phyloP scores from a whole-genome alignment of 371 early-diverging fungal genomes.

The Zancudomyces culisetae region DNA sequence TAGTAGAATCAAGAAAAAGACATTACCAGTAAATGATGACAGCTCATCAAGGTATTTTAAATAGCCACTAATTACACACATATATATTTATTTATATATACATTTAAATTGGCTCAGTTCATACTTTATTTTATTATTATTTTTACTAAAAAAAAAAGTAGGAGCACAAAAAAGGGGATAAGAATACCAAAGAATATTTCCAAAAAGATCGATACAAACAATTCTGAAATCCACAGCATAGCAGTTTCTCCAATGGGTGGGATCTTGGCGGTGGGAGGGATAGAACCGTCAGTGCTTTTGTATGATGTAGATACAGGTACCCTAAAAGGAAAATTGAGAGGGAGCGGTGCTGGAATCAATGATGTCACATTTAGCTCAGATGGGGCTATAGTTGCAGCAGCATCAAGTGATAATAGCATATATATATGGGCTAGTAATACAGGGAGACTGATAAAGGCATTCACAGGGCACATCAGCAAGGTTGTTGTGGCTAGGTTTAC shows the following conservation, averaged over 20 bases:
- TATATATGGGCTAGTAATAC: slow-evolving; percentile 71
- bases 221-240: slow-evolving; percentile 60
- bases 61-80: no score
- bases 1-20: neutral
- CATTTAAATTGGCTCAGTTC: no score
- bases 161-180: no score
- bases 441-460: slow-evolving; percentile 49
- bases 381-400: slow-evolving; percentile 58
- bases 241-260: slow-evolving; percentile 49
- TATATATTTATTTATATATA: no score
- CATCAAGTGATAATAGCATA: slow-evolving; percentile 77
- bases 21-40: neutral
- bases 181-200: no score
- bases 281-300: slow-evolving; percentile 68
- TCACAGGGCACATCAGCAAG: slow-evolving; percentile 90
- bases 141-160: no score
- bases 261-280: slow-evolving; percentile 69
- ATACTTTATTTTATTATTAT: no score
- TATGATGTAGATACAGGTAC: slow-evolving; percentile 57
- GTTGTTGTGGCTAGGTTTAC: slow-evolving; percentile 75
- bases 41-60: no score
- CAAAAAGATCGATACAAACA: slow-evolving; percentile 19
- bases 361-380: slow-evolving; percentile 57
- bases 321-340: slow-evolving; percentile 42
- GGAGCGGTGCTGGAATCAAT: slow-evolving; percentile 67